Base-by-base conservation (phyloP, 164 flowering plant species). In the Sedum album region DNA sequence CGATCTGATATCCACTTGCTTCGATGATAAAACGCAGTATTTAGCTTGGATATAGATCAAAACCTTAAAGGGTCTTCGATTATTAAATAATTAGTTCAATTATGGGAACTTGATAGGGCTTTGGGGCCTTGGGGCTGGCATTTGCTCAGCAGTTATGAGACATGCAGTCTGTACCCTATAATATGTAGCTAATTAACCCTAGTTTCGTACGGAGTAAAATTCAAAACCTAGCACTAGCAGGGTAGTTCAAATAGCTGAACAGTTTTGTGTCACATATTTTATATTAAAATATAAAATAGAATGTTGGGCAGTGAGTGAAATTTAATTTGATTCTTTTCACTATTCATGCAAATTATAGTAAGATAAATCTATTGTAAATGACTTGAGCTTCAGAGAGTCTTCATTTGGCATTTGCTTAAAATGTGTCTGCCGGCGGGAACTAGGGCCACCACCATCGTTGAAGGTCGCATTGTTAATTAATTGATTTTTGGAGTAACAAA, bases 221-320 rank as follows among this genome's bases (percentile, higher is more conserved):
- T 51, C 57, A 51, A 51, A 51, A 51, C 57, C 57, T 51, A n/a
- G 14, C 57, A n/a, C n/a, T n/a, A n/a, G n/a, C 26, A n/a, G 57
- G 10, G 26, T 51, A n/a, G 28, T 51, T 51, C 21, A 1, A 51
- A 5, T 21, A 51, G 8, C n/a, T 7, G 38, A 51, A 11, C 4
- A 46, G 20, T 6, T 51, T 0, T 51, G 57, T 23, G 9, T 51
- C 57, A 51, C 28, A 51, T 5, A 21, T 46, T 46, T 46, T 23
- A n/a, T n/a, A 2, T 5, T 5, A 21, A n/a, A 48, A 51, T 7
- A 21, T 2, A 1, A 51, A 51, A 51, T n/a, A 51, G 0, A 46
- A 15, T 51, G n/a, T 48, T 48, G 2, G 53, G 53, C 1, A 48
- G 53, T 17, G 53, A 48, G 53, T 48, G n/a, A 51, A 51, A 51